A percentile compares a stretch with the other conserved stretches of the same genome.
Conservation (phyloP, 495 filamentous ascomycete species). For the Penicillium pancosmium region DNA sequence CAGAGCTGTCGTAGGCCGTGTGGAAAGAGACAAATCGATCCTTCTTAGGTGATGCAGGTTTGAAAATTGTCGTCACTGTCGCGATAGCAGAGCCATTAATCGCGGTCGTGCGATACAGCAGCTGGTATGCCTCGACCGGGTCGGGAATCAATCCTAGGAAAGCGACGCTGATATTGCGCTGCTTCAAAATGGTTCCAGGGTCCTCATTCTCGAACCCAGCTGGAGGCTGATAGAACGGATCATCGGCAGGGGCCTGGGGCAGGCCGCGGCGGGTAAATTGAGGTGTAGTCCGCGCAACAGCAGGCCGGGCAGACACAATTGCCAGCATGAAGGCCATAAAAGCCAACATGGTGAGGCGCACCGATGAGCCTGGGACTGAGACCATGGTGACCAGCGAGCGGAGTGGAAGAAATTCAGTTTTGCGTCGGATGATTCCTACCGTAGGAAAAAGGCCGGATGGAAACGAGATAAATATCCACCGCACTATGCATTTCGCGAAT, state of each 20-base stretch:
- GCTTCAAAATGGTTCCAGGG: conserved; percentile 33
- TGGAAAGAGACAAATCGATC: conserved; percentile 40
- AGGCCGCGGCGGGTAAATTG: conserved; percentile 10
- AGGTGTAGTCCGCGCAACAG: not conserved
- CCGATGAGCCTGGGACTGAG: conserved; percentile 3
- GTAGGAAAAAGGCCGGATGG: conserved; percentile 7
- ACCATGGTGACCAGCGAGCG: not conserved
- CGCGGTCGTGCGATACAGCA: conserved; percentile 34
- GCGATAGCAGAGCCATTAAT: conserved; percentile 39
- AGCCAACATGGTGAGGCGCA: conserved; percentile 21
- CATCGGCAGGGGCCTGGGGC: conserved; percentile 22
- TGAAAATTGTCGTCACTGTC: conserved; percentile 41
- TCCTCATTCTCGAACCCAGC: conserved; percentile 27
- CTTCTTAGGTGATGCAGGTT: conserved; percentile 26
- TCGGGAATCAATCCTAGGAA: conserved; percentile 37
- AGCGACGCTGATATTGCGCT: conserved; percentile 26
- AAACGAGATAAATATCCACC: conserved; percentile 20
- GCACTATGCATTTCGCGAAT: conserved; percentile 10
- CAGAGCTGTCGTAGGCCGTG: conserved; percentile 39
- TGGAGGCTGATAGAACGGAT: conserved; percentile 40
- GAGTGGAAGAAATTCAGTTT: not conserved
- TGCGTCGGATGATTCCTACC: conserved; percentile 7
- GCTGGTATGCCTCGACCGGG: conserved; percentile 31
- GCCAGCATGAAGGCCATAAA: conserved; percentile 23
- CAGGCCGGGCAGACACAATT: conserved; percentile 20